Percentiles rank a stretch among this genome's conserved stretches.
Conservation (phyloP, 768 basidiomycete species). For the Porpolomopsis calyptriformis region DNA sequence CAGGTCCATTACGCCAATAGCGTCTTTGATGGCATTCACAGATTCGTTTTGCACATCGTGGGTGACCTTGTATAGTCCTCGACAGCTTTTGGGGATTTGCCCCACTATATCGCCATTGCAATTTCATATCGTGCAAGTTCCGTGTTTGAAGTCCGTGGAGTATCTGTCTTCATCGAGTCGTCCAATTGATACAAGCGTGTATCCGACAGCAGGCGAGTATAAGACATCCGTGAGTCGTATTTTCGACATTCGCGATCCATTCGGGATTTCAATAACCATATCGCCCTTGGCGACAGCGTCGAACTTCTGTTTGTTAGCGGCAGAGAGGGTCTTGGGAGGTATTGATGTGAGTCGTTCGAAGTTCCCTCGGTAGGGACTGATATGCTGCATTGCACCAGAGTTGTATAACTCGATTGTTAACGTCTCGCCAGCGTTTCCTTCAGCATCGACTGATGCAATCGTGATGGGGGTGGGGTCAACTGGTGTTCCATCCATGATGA, state of each 20-base stretch:
- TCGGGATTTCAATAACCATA: neutral
- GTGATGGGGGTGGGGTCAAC: no score
- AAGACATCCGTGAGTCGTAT: neutral
- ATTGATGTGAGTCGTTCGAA: conserved; percentile 9
- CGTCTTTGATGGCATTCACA: neutral
- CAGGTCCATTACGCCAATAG: neutral
- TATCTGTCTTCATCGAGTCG: neutral
- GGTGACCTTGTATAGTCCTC: neutral
- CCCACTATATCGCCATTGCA: neutral
- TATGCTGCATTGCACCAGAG: conserved; percentile 12
- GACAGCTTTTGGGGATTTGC: neutral
- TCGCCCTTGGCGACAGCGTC: conserved; percentile 11
- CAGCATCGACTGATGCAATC: conserved; percentile 2
- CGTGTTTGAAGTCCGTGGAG: neutral
- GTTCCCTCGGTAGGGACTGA: conserved; percentile 10
- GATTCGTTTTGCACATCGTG: neutral
- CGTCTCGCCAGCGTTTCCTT: no score
- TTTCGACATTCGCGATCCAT: neutral
- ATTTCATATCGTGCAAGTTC: neutral
- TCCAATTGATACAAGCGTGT: neutral
- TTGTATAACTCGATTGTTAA: no score
- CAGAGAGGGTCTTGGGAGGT: no score
- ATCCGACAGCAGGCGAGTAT: neutral
- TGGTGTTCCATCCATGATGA: no score
- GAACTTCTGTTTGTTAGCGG: conserved; percentile 12